Evolutionary conservation across 345 rosid species (phyloP), one percentile per base, ranked within the genome.

Genomic region (Lepidium aucheri): DNA sequence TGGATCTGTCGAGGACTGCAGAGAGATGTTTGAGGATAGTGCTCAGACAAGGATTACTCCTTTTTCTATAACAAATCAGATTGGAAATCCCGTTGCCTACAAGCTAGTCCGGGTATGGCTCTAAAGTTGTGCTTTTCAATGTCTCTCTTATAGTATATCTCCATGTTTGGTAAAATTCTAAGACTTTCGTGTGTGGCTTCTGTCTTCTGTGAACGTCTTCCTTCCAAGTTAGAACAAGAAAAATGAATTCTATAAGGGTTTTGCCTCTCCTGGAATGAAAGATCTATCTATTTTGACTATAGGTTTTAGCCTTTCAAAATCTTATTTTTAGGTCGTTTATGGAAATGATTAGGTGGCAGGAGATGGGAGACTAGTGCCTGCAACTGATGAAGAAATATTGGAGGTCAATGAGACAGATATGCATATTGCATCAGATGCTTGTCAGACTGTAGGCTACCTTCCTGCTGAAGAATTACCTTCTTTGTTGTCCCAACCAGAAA

Each of bases 341-440:
- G 67, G 14, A 30, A 51, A 63, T 69, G 72, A 14, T 38, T 66
- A 93, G 98, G 84, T 90, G 76, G 92, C 81, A 69, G 87, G 85
- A 63, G 96, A 93, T 81, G 98, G 98, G 73, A 84, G 86, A 40
- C 68, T 90, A 46, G 98, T 93, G 22, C 96, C 92, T 69, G 98
- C 98, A 18, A 93, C 98, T 3, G 98, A 90, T 81, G 96, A 88
- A 76, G 98, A 93, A 82, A 78, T 84, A 56, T 81, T 88, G 89
- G 89, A 84, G 80, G 91, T 93, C 65, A 82, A 84, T 53, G 86
- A 78, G 40, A 65, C 65, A 1, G 80, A 80, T 55, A 71, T 76
- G 82, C 83, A 71, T 74, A 62, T 75, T 49, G 74, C 82, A 68
- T 53, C 79, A 7, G 82, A 85, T 55, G 60, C 74, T 70, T 79